Conservation (phyloP, 352 stramenopile genomes). For the Phytophthora quininea region DNA sequence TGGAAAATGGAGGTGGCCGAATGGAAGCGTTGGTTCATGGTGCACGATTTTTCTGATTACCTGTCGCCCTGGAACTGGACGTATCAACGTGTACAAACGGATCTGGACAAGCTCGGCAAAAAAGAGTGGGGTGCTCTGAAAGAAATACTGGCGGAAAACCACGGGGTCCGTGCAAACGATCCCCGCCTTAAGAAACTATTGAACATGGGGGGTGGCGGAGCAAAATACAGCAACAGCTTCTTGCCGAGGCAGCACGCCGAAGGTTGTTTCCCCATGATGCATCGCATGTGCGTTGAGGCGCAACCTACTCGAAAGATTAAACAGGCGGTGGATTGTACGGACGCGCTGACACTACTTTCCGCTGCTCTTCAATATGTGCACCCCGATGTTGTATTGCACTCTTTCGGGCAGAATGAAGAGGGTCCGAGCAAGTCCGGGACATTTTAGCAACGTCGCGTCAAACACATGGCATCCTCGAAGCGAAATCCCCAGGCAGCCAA, state of each 20-base stretch:
- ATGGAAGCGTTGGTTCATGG: conserved; percentile 15
- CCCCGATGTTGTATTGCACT: conserved; percentile 2
- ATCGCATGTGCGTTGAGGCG: conserved; percentile 9
- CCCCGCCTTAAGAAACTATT: not conserved
- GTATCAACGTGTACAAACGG: not conserved
- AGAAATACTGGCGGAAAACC: conserved; percentile 1
- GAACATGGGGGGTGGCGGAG: conserved; percentile 2
- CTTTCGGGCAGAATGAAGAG: conserved; percentile 12
- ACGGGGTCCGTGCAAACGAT: conserved; percentile 2
- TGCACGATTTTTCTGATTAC: not conserved
- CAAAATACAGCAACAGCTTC: conserved; percentile 2
- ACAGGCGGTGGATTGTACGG: conserved; percentile 2
- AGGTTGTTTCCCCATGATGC: conserved; percentile 8
- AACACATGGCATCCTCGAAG: not conserved
- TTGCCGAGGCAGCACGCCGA: not conserved
- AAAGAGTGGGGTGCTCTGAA: conserved; percentile 9
- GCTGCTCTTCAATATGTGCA: conserved; percentile 6
- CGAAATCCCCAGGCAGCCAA: conserved; percentile 10
- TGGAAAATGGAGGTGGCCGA: conserved; percentile 3
- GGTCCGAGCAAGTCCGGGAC: conserved; percentile 5
- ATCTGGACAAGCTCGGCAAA: conserved; percentile 1
- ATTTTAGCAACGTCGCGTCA: not conserved
- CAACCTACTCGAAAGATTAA: conserved; percentile 8
- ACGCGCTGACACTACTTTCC: conserved; percentile 3
- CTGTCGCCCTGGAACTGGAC: not conserved